Evolutionary conservation across 495 filamentous ascomycete genomes (phyloP).

Genomic region (Penicillium pulvis): DNA sequence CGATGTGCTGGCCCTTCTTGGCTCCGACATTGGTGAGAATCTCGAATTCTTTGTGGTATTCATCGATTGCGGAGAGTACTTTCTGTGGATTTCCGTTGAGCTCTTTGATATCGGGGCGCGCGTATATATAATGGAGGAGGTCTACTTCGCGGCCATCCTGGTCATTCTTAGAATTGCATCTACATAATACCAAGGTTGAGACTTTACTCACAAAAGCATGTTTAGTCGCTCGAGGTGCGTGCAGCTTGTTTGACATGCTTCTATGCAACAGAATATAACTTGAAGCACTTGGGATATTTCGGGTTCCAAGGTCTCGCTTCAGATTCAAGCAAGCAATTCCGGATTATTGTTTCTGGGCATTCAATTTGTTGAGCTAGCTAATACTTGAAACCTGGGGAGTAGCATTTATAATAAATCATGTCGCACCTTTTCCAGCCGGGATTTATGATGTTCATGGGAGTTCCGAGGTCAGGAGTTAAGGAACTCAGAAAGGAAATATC

Average conservation of each 20-base stretch:
- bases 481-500: background rate
- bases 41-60: slow-evolving; percentile 37
- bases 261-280: background rate
- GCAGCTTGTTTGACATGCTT: slow-evolving; percentile 10
- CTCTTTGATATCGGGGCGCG: slow-evolving; percentile 49
- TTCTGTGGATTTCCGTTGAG: slow-evolving; percentile 57
- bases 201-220: slow-evolving; percentile 25
- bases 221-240: slow-evolving; percentile 3
- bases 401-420: background rate
- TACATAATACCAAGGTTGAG: slow-evolving; percentile 42
- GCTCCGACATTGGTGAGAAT: slow-evolving; percentile 73
- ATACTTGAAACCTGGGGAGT: no score
- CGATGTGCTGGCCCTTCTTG: slow-evolving; percentile 64
- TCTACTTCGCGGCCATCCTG: slow-evolving; percentile 69
- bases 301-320: no score
- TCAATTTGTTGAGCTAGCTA: background rate
- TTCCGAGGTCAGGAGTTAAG: background rate
- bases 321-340: background rate
- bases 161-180: slow-evolving; percentile 14
- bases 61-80: slow-evolving; percentile 65
- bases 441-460: background rate
- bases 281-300: no score
- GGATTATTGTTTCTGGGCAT: background rate
- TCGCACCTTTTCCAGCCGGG: background rate
- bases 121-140: slow-evolving; percentile 64